Evolutionary conservation across 306 rosid genomes (phyloP), one percentile per base, ranked within the genome.

Genomic region (Malus domestica): DNA sequence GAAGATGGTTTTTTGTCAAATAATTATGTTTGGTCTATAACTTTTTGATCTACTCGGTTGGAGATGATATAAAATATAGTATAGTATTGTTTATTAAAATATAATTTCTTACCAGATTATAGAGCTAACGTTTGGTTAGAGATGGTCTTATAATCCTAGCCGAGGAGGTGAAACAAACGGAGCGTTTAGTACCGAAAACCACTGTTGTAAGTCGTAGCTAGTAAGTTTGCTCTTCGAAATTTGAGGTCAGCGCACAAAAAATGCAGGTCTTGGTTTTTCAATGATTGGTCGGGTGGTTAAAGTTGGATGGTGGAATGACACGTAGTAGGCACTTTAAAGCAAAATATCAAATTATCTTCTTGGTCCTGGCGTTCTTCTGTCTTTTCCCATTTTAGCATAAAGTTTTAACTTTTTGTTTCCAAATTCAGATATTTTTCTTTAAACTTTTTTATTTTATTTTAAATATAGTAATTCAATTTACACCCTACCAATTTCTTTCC

Each of bases 1-100:
- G 4, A 0, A 30, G 32, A 30, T 30, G 32, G 3, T 30, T 30
- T 30, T 30, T 30, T 30, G 32, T 30, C 4, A 30, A 30, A 30
- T 0, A 4, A 0, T 0, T 30, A 30, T 30, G 32, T 30, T 30
- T 30, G 32, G 30, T 2, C 30, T 29, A 29, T 29, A 29, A 3
- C 30, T 3, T 3, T 29, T 29, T 29, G 30, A 0, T 2, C 0
- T 3, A 0, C 32, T 3, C 6, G 1, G 35, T 33, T 33, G 6
- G 35, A 33, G 35, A 33, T 5, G 1, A 0, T 5, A 33, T 33
- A 33, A 33, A 33, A 33, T 33, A 33, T 33, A 0, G 0, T 0
- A 0, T 33, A 5, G 0, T 0, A 33, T 1, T 5, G 6, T 33
- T 33, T 0, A 33, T 33, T 5, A 33, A 33, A 33, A 33, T 33